These are phyloP conservation scores for Septoria linicola DNA, from an alignment of 2,329 filamentous ascomycete species.

Conservation along the genomic window DNA sequence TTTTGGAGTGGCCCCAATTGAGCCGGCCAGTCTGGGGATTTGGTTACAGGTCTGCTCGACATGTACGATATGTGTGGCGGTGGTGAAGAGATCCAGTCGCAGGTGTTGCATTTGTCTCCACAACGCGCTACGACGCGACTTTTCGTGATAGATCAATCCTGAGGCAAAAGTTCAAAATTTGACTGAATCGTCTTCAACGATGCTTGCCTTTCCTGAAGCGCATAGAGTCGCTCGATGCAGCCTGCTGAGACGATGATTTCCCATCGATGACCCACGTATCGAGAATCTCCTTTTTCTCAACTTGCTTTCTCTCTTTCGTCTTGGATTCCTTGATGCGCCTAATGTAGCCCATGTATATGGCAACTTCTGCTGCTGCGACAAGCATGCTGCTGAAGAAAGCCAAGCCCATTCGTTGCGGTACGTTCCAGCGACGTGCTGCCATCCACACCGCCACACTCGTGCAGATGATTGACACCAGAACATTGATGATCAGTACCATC, in stretches of 20 bases:
- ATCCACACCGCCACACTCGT: conserved; percentile 76
- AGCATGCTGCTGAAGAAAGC: conserved; percentile 68
- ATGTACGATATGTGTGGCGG: not conserved
- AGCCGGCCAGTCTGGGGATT: not conserved
- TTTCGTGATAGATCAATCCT: conserved; percentile 17
- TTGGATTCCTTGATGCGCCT: conserved; percentile 69
- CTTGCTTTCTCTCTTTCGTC: conserved; percentile 57
- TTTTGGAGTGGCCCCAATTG: conserved; percentile 5
- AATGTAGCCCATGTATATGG: conserved; percentile 72
- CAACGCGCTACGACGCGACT: conserved; percentile 29
- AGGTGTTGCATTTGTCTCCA: conserved; percentile 11
- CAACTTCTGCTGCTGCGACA: conserved; percentile 73
- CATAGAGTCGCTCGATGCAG: conserved; percentile 29
- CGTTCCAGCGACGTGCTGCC: conserved; percentile 72
- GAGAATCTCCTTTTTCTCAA: conserved; percentile 67
- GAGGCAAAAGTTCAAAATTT: not conserved
- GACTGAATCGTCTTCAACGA: conserved; percentile 35
- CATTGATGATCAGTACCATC: conserved; percentile 81
- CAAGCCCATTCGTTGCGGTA: conserved; percentile 66
- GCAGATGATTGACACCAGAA: conserved; percentile 80
- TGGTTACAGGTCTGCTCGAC: not conserved
- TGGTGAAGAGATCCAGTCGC: conserved; percentile 1
- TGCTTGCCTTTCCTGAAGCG: conserved; percentile 48
- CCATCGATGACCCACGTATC: conserved; percentile 65
- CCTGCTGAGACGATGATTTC: conserved; percentile 21